Base-by-base conservation (phyloP, 108 stramenopile genomes). In the Nitzschia putrida region DNA sequence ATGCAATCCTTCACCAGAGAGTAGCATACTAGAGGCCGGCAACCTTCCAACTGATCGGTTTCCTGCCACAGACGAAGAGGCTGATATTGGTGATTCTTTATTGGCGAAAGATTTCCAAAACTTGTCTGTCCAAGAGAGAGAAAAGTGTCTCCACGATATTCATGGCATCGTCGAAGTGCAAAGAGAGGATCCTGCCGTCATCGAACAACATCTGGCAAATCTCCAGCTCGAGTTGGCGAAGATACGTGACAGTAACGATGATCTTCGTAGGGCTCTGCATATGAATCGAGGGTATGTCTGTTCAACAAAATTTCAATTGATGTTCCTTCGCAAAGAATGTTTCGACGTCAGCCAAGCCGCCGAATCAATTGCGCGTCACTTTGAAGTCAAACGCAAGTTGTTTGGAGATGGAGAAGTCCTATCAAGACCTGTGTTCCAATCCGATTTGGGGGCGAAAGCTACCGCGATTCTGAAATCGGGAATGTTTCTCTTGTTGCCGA, bases 311-410 rank as follows among this genome's bases (percentile, higher is more conserved):
- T 80, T 83, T 73, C 66, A 71, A 13, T 57, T 83, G 21, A 76
- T 67, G 61, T 83, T 80, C 60, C 75, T 83, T 34, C 69, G 82
- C 16, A 38, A 61, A 16, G 74, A 80, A 51, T 24, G 22, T 11
- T 83, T 76, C 26, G 71, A 80, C 66, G 61, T 44, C 0, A 8
- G 12, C 22, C 20, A 37, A 8, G 75, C 82, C 0, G 82, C 82
- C 1, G 25, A 51, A 8, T 61, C 69, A 0, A 52, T 83, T 40
- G 60, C 69, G 0, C 14, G 55, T 14, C 38, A 76, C 37, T 75
- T 79, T 12, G 78, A 82, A 23, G 44, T 47, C 12, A 76, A 76
- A 47, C 42, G 43, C 22, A 6, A 45, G 4, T 38, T 76, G 4
- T 76, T 76, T 61, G 74, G 74, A 20, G 61, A 54, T 24, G 74